These are phyloP conservation scores for Trichoderma sp. DNA, from an alignment of 2,329 filamentous ascomycete species.

Conservation along the genomic window DNA sequence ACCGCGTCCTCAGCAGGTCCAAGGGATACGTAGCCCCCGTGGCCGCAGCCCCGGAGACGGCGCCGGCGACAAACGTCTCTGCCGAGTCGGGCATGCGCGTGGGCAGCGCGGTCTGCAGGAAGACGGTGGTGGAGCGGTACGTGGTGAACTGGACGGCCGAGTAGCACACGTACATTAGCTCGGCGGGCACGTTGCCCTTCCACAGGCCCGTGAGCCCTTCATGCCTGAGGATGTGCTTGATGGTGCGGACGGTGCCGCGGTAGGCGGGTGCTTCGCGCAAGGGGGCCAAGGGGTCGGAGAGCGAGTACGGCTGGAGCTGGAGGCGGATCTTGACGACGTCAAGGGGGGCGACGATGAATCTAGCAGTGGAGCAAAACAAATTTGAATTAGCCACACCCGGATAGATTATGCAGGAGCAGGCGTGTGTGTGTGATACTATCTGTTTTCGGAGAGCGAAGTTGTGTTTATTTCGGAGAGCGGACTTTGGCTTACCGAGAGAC, in stretches of 20 bases:
- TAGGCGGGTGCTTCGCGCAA: slow-evolving; percentile 54
- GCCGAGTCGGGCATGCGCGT: slow-evolving; percentile 58
- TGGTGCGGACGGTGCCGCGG: slow-evolving; percentile 73
- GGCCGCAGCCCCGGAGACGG: slow-evolving; percentile 74
- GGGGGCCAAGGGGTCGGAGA: slow-evolving; percentile 68
- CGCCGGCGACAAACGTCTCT: slow-evolving; percentile 81
- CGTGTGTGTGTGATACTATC: not conserved
- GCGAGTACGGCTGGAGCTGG: slow-evolving; percentile 85
- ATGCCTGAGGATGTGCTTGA: slow-evolving; percentile 70
- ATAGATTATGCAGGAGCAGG: not conserved
- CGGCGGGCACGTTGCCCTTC: slow-evolving; percentile 97
- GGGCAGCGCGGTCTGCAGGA: slow-evolving; percentile 54
- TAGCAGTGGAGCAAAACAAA: slow-evolving; percentile 33
- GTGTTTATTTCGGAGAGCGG: not conserved
- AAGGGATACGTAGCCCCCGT: slow-evolving; percentile 87
- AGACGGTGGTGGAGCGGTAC: slow-evolving; percentile 72
- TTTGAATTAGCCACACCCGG: not conserved
- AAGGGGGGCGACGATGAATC: slow-evolving; percentile 90
- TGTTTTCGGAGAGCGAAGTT: not conserved
- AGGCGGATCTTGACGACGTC: slow-evolving; percentile 98
- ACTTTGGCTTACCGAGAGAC: slow-evolving; percentile 70
- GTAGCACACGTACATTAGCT: slow-evolving; percentile 91
- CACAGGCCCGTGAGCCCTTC: slow-evolving; percentile 87
- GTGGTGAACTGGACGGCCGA: slow-evolving; percentile 84
- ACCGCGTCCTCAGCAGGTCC: slow-evolving; percentile 87